These are phyloP conservation scores for Apiospora phragmitis DNA, from an alignment of 2,329 filamentous ascomycete species.

Conservation along the genomic window DNA sequence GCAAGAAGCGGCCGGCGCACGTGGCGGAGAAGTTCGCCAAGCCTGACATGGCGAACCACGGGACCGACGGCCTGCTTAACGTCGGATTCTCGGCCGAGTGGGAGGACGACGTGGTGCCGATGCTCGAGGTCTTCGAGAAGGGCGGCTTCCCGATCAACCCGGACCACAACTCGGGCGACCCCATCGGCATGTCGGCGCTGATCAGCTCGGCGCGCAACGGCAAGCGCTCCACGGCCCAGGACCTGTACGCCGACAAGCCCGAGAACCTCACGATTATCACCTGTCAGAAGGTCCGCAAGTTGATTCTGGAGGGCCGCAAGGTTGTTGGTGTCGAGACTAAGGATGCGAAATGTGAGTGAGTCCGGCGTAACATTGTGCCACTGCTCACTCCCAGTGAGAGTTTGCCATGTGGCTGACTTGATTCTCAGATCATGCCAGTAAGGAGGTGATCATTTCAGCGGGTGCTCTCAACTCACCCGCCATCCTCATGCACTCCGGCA, in stretches of 20 bases:
- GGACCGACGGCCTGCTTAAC: constrained; percentile 46
- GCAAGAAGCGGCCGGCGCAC: constrained; percentile 38
- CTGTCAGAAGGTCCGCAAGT: constrained; percentile 44
- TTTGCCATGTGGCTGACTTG: constrained; percentile 20
- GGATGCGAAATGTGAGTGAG: constrained; percentile 38
- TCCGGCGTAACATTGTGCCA: accelerated
- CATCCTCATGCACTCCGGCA: constrained; percentile 47
- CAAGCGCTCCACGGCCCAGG: constrained; percentile 49
- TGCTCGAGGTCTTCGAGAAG: constrained; percentile 49
- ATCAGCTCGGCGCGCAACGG: constrained; percentile 52
- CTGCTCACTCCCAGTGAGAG: constrained; percentile 27
- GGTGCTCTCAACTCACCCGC: constrained; percentile 43
- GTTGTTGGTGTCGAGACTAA: constrained; percentile 45
- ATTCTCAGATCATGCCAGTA: constrained; percentile 30
- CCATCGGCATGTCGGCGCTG: constrained; percentile 53
- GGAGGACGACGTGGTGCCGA: constrained; percentile 47
- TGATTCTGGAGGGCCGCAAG: constrained; percentile 47
- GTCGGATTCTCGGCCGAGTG: constrained; percentile 49
- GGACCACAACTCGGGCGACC: constrained; percentile 60
- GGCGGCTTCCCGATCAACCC: constrained; percentile 50
- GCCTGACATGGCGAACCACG: constrained; percentile 48
- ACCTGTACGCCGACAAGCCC: constrained; percentile 44
- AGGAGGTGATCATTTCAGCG: constrained; percentile 45
- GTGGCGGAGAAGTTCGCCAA: constrained; percentile 46
- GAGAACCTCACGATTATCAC: constrained; percentile 55